Conservation (phyloP, 1,284 basidiomycete genomes). For the Caloboletus inedulis region DNA sequence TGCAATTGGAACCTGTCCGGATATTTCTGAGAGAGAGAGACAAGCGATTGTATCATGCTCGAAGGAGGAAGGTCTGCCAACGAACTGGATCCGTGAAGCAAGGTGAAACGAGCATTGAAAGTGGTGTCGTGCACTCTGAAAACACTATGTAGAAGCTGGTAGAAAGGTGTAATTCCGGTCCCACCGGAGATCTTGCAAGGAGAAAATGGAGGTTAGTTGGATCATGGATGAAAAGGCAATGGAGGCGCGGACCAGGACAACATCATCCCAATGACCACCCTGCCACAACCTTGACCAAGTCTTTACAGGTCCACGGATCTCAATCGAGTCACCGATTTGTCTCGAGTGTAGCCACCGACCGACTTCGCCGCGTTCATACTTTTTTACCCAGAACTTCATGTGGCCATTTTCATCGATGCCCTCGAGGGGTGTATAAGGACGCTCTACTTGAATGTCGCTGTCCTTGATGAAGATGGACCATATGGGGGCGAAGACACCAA, state of each 20-base stretch:
- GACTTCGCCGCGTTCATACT: conserved; percentile 76
- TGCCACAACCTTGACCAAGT: conserved; percentile 65
- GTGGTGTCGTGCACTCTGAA: conserved; percentile 31
- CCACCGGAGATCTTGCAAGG: conserved; percentile 70
- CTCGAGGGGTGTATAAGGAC: conserved; percentile 77
- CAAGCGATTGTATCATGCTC: conserved; percentile 50
- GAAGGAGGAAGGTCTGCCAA: conserved; percentile 65
- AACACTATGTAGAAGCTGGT: conserved; percentile 56
- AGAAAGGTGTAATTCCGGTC: conserved; percentile 79
- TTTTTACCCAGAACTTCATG: conserved; percentile 76
- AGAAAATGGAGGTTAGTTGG: conserved; percentile 5
- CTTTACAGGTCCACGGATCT: conserved; percentile 72
- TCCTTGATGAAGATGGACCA: conserved; percentile 82
- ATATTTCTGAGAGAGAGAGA: conserved; percentile 42
- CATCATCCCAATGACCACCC: conserved; percentile 64
- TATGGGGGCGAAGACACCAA: conserved; percentile 43
- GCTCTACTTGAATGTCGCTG: conserved; percentile 84
- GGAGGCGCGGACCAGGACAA: conserved; percentile 62
- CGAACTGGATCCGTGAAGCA: conserved; percentile 66
- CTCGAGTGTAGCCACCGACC: conserved; percentile 78
- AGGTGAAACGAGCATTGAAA: conserved; percentile 54
- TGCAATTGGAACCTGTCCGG: conserved; percentile 54
- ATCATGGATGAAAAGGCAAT: neutral
- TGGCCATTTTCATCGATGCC: conserved; percentile 61
- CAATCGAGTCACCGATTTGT: conserved; percentile 60